phyloP scores from a whole-genome alignment of 2,329 filamentous ascomycete species.

The Chaetomiaceae sp. region DNA sequence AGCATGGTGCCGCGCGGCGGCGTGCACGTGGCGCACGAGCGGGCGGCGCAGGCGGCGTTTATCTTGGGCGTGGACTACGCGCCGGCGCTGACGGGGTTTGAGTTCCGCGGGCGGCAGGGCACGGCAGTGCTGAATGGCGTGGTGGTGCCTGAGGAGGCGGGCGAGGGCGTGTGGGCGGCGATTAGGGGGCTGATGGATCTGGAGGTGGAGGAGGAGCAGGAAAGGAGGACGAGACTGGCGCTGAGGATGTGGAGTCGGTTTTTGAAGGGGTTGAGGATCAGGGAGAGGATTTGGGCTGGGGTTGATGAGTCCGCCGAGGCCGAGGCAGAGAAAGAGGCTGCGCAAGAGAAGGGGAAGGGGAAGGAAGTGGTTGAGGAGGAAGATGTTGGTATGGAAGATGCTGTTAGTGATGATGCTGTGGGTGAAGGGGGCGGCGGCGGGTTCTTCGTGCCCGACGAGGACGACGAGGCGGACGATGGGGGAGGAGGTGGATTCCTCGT shows the following conservation, averaged over 20 bases:
- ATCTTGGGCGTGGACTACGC: slow-evolving; percentile 78
- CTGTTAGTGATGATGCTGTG: slow-evolving; percentile 26
- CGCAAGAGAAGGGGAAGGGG: slow-evolving; percentile 23
- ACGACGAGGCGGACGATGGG: slow-evolving; percentile 11
- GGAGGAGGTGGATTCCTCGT: slow-evolving; percentile 22
- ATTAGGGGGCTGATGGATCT: slow-evolving; percentile 63
- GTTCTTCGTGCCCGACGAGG: slow-evolving; percentile 24
- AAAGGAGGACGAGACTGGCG: slow-evolving; percentile 55
- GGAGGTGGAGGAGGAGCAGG: slow-evolving; percentile 55
- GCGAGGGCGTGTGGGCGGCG: slow-evolving; percentile 64
- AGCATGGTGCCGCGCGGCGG: slow-evolving; percentile 85
- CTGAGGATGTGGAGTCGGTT: slow-evolving; percentile 70
- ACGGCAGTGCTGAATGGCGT: slow-evolving; percentile 76
- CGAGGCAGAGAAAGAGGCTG: slow-evolving; percentile 21
- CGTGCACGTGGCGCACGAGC: slow-evolving; percentile 56
- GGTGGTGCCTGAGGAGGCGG: slow-evolving; percentile 66
- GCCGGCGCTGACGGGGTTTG: slow-evolving; percentile 83
- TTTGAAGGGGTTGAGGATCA: slow-evolving; percentile 68
- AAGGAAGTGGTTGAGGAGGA: slow-evolving; percentile 13
- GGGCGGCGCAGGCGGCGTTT: slow-evolving; percentile 65
- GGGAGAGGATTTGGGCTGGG: slow-evolving; percentile 62
- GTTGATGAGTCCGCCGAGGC: slow-evolving; percentile 44
- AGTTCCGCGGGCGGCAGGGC: slow-evolving; percentile 78
- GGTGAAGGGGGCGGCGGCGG: slow-evolving; percentile 27
- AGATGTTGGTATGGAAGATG: slow-evolving; percentile 20